phyloP scores from a whole-genome alignment of 495 filamentous ascomycete genomes.

The Umbilicaria muhlenbergii region DNA sequence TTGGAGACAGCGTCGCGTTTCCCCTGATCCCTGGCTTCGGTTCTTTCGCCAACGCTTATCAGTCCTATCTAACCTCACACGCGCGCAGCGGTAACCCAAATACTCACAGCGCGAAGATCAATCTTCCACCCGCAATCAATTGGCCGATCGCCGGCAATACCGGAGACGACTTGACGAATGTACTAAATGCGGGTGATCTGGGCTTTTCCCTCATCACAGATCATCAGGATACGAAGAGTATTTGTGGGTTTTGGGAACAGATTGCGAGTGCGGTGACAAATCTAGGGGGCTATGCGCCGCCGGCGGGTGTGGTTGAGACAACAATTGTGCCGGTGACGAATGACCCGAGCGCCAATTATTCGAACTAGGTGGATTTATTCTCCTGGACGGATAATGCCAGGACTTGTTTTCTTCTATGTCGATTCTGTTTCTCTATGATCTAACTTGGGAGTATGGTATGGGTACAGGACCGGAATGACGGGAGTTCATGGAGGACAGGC shows the following conservation, averaged over 20 bases:
- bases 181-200: conserved; percentile 22
- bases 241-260: conserved; percentile 23
- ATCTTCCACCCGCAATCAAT: conserved; percentile 20
- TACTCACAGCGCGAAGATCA: conserved; percentile 16
- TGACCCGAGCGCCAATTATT: conserved; percentile 3
- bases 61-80: conserved; percentile 25
- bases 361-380: too few species aligned
- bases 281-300: conserved; percentile 21
- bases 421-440: too few species aligned
- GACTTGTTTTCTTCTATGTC: too few species aligned
- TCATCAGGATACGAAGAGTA: conserved; percentile 16
- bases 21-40: conserved; percentile 17
- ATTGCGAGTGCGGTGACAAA: conserved; percentile 20
- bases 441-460: too few species aligned
- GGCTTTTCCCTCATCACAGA: conserved; percentile 20
- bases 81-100: conserved; percentile 24
- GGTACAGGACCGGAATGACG: too few species aligned
- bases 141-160: conserved; percentile 18
- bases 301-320: conserved; percentile 10
- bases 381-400: too few species aligned
- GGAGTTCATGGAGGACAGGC: too few species aligned
- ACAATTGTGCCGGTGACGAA: background rate
- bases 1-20: conserved; percentile 4
- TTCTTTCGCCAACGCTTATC: conserved; percentile 20
- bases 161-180: conserved; percentile 13